Evolutionary conservation across 2,329 filamentous ascomycete genomes (phyloP).

Genomic region (Pyricularia sp.): DNA sequence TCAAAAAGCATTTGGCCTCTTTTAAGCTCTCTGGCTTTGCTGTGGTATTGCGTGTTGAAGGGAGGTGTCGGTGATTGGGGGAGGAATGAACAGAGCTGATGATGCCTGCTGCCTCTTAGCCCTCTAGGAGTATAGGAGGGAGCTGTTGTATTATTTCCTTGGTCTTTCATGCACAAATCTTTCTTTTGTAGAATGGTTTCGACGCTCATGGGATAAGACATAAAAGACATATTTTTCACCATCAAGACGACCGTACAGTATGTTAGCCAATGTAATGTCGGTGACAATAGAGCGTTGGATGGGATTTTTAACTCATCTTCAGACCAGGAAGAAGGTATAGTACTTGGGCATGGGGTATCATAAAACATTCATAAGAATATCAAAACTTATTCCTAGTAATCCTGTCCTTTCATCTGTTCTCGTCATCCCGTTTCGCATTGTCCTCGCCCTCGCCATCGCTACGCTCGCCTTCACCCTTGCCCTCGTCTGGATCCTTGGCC

Average conservation of each 20-base stretch:
- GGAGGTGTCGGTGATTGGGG: neutral
- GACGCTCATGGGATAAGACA: conserved; percentile 6
- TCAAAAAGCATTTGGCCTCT: neutral
- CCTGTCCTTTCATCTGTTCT: neutral
- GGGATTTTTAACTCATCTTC: neutral
- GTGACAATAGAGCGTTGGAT: neutral
- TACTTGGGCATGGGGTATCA: neutral
- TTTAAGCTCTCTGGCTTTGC: neutral
- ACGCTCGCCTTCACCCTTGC: conserved; percentile 14
- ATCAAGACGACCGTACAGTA: neutral
- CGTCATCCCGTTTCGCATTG: neutral
- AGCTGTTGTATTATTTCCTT: neutral
- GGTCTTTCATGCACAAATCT: conserved; percentile 2
- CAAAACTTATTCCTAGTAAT: neutral
- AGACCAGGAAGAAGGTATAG: neutral
- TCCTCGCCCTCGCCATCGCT: neutral
- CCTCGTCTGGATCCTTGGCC: conserved; percentile 41
- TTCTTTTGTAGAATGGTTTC: conserved; percentile 10
- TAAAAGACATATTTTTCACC: conserved; percentile 1
- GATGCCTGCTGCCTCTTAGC: neutral
- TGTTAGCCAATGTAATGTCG: neutral
- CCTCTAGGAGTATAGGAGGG: neutral
- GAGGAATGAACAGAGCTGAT: neutral
- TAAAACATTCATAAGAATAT: neutral
- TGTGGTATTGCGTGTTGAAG: neutral